Conservation (phyloP, 345 rosid species). For the Rhodomyrtus tomentosa region DNA sequence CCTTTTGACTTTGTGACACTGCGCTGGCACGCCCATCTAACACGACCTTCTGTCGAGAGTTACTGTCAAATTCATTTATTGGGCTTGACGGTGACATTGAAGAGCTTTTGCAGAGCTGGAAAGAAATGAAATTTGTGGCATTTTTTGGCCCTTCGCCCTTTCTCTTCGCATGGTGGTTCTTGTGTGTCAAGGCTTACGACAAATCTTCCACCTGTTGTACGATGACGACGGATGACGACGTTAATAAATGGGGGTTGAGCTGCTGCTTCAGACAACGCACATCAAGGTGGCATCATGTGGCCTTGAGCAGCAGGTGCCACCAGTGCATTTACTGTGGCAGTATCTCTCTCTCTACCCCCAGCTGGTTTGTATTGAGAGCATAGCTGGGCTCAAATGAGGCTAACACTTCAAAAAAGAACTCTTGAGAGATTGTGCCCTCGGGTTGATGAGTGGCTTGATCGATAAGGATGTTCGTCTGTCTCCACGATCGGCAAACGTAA, state of each 20-base stretch:
- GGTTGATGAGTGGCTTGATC: background rate
- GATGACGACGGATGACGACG: background rate
- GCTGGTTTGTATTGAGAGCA: background rate
- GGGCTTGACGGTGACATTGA: background rate
- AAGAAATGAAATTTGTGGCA: background rate
- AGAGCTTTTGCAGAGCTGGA: background rate
- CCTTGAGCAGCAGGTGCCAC: slow-evolving; percentile 9
- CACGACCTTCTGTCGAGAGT: background rate
- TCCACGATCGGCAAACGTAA: background rate
- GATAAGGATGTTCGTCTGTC: background rate
- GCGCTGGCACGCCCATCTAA: background rate
- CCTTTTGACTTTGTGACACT: background rate
- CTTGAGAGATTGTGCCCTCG: background rate
- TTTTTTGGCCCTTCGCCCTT: background rate
- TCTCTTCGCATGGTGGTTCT: background rate
- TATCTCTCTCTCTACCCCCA: background rate
- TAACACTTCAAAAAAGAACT: background rate
- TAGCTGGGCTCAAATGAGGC: background rate
- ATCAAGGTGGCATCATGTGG: slow-evolving; percentile 5
- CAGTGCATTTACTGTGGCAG: slow-evolving; percentile 13
- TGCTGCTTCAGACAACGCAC: background rate
- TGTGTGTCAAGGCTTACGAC: too few species aligned
- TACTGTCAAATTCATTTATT: background rate
- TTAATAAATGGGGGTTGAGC: background rate
- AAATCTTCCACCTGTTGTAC: background rate